Percentiles rank a stretch among this genome's conserved stretches.
These are phyloP conservation scores for Clarireedia sp. DNA, from an alignment of 2,329 filamentous ascomycete species.

Conservation along the genomic window DNA sequence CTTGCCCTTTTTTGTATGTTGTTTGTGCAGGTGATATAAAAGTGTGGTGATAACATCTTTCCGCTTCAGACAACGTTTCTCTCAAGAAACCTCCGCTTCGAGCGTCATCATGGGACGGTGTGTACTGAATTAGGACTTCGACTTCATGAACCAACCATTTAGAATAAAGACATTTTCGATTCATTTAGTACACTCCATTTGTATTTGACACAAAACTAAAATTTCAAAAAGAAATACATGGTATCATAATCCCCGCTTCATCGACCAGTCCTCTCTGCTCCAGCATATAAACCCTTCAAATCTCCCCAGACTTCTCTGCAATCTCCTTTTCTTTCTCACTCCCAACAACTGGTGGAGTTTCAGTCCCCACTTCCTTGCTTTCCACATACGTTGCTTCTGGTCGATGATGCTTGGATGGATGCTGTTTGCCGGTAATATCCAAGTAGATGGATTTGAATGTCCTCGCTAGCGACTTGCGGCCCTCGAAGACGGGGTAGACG, in stretches of 20 bases:
- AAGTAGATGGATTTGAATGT: slow-evolving; percentile 53
- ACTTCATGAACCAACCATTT: too few species aligned
- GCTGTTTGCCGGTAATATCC: slow-evolving; percentile 45
- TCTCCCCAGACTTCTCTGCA: slow-evolving; percentile 2
- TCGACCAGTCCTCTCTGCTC: neutral
- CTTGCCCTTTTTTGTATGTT: neutral
- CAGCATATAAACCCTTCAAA: neutral
- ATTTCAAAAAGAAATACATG: too few species aligned
- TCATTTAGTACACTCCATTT: too few species aligned
- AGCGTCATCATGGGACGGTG: too few species aligned
- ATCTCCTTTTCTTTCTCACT: slow-evolving; percentile 18
- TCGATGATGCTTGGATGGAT: slow-evolving; percentile 23
- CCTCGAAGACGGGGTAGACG: slow-evolving; percentile 75
- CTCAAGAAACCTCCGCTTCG: too few species aligned
- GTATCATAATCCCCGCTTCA: neutral
- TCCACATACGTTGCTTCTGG: slow-evolving; percentile 24
- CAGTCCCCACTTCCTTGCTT: slow-evolving; percentile 20
- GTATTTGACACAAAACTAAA: too few species aligned
- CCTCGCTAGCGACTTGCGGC: slow-evolving; percentile 55
- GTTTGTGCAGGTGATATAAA: neutral
- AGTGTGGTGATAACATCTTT: neutral
- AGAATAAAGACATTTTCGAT: too few species aligned
- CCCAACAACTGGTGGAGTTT: slow-evolving; percentile 15
- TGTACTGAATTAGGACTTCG: too few species aligned
- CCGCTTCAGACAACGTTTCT: too few species aligned